These are phyloP conservation scores for Herpotrichia juniperi DNA, from an alignment of 2,329 filamentous ascomycete species.

Conservation along the genomic window DNA sequence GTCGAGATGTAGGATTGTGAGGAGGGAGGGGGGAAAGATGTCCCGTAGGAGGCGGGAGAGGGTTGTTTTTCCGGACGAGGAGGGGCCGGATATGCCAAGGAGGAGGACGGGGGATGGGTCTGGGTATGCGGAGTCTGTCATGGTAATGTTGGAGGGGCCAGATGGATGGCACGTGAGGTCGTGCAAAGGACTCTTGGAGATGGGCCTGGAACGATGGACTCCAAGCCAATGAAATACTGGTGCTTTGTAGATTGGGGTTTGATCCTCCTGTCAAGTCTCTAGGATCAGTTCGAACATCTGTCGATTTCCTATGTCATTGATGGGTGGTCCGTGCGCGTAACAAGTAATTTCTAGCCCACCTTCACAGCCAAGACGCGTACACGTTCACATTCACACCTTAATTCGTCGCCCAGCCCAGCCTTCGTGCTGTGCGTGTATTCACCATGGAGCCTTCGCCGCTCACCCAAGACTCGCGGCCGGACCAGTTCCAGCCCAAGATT, in stretches of 20 bases:
- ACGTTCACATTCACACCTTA: no score
- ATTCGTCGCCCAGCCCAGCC: no score
- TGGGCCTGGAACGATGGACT: no score
- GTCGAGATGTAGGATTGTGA: slow-evolving; percentile 90
- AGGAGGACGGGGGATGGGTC: slow-evolving; percentile 59
- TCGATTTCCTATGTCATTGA: no score
- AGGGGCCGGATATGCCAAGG: slow-evolving; percentile 85
- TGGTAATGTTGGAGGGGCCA: neutral
- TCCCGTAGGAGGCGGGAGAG: slow-evolving; percentile 82
- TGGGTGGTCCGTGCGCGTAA: no score
- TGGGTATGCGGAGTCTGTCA: neutral
- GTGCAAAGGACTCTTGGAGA: no score
- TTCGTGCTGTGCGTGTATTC: neutral
- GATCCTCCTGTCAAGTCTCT: no score
- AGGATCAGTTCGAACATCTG: no score
- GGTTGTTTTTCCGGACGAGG: slow-evolving; percentile 94
- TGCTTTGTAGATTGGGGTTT: no score
- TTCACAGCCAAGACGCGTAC: neutral
- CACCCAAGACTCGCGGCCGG: slow-evolving; percentile 87
- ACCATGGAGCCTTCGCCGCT: slow-evolving; percentile 90
- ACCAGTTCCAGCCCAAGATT: slow-evolving; percentile 93
- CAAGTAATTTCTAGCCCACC: neutral
- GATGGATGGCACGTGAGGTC: slow-evolving; percentile 6
- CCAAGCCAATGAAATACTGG: no score
- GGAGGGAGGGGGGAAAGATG: slow-evolving; percentile 67